Percentiles rank a stretch among this genome's conserved stretches.
phyloP scores from a whole-genome alignment of 2,329 filamentous ascomycete species.

The Tolypocladium album region DNA sequence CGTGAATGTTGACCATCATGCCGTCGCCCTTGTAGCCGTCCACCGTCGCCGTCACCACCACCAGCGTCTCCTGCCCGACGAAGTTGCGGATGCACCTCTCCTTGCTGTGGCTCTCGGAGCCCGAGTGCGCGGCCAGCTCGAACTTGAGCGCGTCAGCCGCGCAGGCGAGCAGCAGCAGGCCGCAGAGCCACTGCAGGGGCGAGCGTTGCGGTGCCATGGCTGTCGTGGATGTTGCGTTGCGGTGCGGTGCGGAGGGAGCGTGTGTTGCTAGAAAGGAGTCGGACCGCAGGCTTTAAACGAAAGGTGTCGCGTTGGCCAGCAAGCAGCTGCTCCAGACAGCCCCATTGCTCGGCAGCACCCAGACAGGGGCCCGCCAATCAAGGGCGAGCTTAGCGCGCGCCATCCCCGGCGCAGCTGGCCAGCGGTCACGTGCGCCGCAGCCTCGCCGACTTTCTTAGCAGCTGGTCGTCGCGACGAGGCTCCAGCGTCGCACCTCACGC shows the following conservation, averaged over 20 bases:
- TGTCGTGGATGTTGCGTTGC: constrained; percentile 1
- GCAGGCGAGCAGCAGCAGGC: constrained; percentile 43
- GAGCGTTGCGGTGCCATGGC: constrained; percentile 39
- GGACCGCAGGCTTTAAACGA: not conserved
- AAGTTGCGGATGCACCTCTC: constrained; percentile 96
- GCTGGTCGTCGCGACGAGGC: not conserved
- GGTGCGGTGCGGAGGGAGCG: not conserved
- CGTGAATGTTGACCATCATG: constrained; percentile 88
- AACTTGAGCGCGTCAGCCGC: constrained; percentile 72
- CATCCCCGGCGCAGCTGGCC: not conserved
- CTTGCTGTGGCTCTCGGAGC: constrained; percentile 42
- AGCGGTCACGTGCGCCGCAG: not conserved
- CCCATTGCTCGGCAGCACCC: not conserved
- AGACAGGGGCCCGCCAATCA: constrained; percentile 1
- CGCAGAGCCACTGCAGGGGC: constrained; percentile 48
- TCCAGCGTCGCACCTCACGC: not conserved
- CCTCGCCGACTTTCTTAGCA: not conserved
- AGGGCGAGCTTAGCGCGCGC: not conserved
- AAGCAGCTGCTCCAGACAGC: not conserved
- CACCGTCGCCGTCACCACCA: constrained; percentile 87
- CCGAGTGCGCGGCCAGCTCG: constrained; percentile 64
- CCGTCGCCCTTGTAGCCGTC: constrained; percentile 84
- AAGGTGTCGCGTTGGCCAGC: constrained; percentile 8
- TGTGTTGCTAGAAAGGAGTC: not conserved
- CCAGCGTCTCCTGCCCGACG: constrained; percentile 80